Conservation (phyloP, 1,284 basidiomycete species). For the Moesziomyces sp. region DNA sequence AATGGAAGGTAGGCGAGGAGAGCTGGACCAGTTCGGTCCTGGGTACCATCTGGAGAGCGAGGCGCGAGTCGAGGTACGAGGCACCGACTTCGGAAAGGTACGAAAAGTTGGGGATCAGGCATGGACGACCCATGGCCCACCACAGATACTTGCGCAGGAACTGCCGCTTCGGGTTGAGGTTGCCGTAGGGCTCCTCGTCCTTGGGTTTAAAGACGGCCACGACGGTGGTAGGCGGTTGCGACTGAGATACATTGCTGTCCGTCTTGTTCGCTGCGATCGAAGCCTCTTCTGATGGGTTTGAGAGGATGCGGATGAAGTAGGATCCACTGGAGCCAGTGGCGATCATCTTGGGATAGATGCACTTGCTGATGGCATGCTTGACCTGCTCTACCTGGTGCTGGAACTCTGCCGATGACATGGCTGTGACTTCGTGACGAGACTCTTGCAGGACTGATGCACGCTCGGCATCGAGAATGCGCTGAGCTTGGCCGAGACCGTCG, state of each 20-base stretch:
- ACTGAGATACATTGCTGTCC: not conserved
- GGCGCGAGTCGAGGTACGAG: constrained; percentile 80
- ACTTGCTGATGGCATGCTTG: constrained; percentile 52
- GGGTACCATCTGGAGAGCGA: constrained; percentile 83
- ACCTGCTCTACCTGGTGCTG: constrained; percentile 48
- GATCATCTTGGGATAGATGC: constrained; percentile 66
- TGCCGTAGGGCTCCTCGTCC: constrained; percentile 67
- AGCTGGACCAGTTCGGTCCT: constrained; percentile 84
- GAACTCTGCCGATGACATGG: constrained; percentile 39
- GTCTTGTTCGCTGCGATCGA: not conserved
- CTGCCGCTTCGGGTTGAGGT: constrained; percentile 63
- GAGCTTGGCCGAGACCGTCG: constrained; percentile 27
- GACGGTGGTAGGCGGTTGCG: constrained; percentile 21
- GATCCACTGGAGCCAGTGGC: constrained; percentile 62
- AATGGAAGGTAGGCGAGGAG: constrained; percentile 71
- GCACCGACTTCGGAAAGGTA: constrained; percentile 80
- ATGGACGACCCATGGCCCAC: constrained; percentile 67
- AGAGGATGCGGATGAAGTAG: constrained; percentile 56
- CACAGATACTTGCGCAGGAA: constrained; percentile 66
- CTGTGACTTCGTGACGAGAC: constrained; percentile 23
- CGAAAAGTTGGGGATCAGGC: constrained; percentile 66
- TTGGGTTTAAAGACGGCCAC: constrained; percentile 65
- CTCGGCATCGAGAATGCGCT: constrained; percentile 13
- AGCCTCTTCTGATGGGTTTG: not conserved
- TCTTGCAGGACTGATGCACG: not conserved